Conservation (phyloP, 257 asterid genomes). For the Eucommia ulmoides region DNA sequence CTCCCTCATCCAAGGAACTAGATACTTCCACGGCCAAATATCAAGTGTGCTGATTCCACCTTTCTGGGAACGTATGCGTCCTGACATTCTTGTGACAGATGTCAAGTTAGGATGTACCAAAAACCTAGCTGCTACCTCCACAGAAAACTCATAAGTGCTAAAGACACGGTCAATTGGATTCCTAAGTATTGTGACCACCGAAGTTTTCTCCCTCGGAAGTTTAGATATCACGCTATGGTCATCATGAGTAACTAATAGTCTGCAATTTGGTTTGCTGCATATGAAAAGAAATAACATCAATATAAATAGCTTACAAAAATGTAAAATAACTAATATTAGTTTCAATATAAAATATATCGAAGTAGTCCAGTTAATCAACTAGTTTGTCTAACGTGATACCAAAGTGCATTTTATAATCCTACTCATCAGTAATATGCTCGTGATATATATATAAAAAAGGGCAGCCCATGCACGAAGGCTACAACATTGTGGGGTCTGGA, state of each 20-base stretch:
- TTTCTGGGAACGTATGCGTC: constrained; percentile 40
- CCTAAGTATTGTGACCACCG: constrained; percentile 87
- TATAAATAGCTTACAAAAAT: constrained; percentile 4
- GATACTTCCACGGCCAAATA: constrained; percentile 98
- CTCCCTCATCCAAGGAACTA: constrained; percentile 99
- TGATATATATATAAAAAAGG: too few species aligned
- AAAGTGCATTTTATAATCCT: background rate
- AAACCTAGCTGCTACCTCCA: constrained; percentile 96
- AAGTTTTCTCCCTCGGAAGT: constrained; percentile 66
- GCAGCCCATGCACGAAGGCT: too few species aligned
- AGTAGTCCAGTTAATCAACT: background rate
- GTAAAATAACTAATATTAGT: background rate
- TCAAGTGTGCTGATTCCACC: constrained; percentile 75
- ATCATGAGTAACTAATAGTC: constrained; percentile 79
- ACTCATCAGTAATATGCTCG: too few species aligned
- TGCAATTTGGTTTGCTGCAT: constrained; percentile 75
- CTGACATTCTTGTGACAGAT: constrained; percentile 49
- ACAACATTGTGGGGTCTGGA: too few species aligned
- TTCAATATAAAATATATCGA: background rate
- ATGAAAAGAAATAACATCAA: constrained; percentile 11
- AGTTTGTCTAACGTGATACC: background rate
- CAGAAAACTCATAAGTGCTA: constrained; percentile 90
- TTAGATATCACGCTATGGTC: constrained; percentile 86
- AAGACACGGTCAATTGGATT: constrained; percentile 91
- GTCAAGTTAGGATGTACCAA: constrained; percentile 86